These are phyloP conservation scores for Epichloe scottii DNA, from an alignment of 2,329 filamentous ascomycete species.

Conservation along the genomic window DNA sequence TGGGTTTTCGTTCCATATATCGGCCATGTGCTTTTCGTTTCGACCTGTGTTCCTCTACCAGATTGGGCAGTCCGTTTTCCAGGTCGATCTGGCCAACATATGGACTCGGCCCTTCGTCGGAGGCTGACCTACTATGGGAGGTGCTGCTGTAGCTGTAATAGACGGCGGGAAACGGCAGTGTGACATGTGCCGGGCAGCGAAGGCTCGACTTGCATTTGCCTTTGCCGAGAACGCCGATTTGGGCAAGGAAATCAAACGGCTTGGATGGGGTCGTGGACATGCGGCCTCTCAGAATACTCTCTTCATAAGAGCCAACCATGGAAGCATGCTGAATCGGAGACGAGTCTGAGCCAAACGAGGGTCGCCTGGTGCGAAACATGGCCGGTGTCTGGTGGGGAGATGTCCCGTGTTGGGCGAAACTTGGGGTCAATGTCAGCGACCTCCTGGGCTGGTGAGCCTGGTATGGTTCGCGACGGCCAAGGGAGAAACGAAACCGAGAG, in stretches of 20 bases:
- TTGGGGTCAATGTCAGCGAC: conserved; percentile 52
- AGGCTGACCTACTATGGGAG: conserved; percentile 46
- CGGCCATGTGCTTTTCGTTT: conserved; percentile 37
- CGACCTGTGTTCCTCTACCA: conserved; percentile 32
- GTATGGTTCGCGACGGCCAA: conserved; percentile 51
- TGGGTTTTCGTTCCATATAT: conserved; percentile 23
- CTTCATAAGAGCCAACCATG: conserved; percentile 96
- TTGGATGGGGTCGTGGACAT: conserved; percentile 96
- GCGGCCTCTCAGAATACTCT: conserved; percentile 83
- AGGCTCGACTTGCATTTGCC: conserved; percentile 80
- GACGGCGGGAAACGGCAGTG: conserved; percentile 81
- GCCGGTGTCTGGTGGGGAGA: conserved; percentile 40
- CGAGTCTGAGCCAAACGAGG: conserved; percentile 60
- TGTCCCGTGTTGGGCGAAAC: conserved; percentile 21
- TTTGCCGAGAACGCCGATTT: conserved; percentile 84
- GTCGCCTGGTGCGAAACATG: conserved; percentile 43
- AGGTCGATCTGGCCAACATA: conserved; percentile 91
- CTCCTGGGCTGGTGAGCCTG: conserved; percentile 70
- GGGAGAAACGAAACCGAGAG: conserved; percentile 16
- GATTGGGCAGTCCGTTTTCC: conserved; percentile 59
- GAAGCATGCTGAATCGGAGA: conserved; percentile 79
- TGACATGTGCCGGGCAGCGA: conserved; percentile 80
- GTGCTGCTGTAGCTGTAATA: conserved; percentile 85
- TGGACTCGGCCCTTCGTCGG: conserved; percentile 80
- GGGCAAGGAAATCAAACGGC: conserved; percentile 82